Base-by-base conservation (phyloP, 108 stramenopile species). In the Parietichytrium sp. region DNA sequence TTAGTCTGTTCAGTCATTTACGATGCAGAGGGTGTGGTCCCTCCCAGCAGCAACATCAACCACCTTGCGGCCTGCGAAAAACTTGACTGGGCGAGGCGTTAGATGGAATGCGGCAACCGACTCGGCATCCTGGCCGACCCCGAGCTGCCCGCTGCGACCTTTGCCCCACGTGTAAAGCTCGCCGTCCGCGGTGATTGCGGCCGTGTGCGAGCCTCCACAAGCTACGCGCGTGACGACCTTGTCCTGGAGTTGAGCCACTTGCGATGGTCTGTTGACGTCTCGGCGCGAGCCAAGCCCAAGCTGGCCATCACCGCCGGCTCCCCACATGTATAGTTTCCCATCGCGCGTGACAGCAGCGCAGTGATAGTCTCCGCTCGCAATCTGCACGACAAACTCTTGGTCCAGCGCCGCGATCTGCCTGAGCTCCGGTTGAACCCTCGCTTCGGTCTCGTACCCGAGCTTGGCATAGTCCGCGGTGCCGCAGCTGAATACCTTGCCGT, bases 101-200 rank as follows among this genome's bases (percentile, higher is more conserved):
- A 42, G 36, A 47, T 42, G 61, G 33, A 45, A 72, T 8, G 61
- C 61, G 0, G 61, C 61, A 8, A 72, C 61, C 0, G 61, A 72
- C 61, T 72, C 61, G 33, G 45, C 38, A 20, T 26, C 48, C 31
- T 85, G 78, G 16, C 84, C 84, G 15, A 26, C 54, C 8, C 78
- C 84, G 47, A 85, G 82, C 81, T 82, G 78, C 51, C 84, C 84
- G 15, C 31, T 54, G 51, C 81, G 48, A 33, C 84, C 84, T 78
- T 85, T 85, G 45, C 84, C 84, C 79, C 79, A 85, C 47, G 84
- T 45, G 50, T 77, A 82, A 0, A 85, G 27, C 7, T 54, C 36
- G 29, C 84, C 84, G 48, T 82, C 53, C 1, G 31, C 81, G 12
- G 79, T 80, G 7, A 82, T 29, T 2, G 81, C 84, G 30, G 49